Evolutionary conservation across 441 rosid genomes (phyloP), one percentile per base, ranked within the genome.

Genomic region (Populus hybrid): DNA sequence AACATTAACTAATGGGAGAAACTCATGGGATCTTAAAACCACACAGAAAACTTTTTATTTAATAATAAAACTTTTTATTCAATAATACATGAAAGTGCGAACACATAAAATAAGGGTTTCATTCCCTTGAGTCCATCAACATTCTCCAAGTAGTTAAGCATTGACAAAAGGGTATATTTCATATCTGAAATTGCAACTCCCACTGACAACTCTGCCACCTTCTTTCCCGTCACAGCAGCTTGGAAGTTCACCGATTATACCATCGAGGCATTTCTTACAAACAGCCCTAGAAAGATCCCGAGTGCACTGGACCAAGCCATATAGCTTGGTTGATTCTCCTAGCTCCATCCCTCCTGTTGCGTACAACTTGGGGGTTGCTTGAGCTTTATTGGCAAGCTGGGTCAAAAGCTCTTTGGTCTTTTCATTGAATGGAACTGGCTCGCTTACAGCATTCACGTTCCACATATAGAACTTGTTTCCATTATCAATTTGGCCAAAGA

Each of bases 401-500:
- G 76, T 75, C 72, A 94, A 42, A 76, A 90, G 69, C 40, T 85
- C 83, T 77, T 83, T 89, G 2, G 89, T 88, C 81, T 90, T 83
- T n/a, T 16, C 10, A 72, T 89, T 88, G 63, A 92, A 92, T 16
- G 76, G 11, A 14, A 11, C 53, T 3, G 90, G 85, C 7, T 87
- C 81, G 16, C 80, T 82, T 10, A 89, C 96, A 20, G 23, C 78
- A 20, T 63, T 73, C 69, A 84, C 68, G 77, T 90, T 92, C 87
- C 74, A 80, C 88, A 89, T 63, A 66, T 82, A 83, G 81, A 94
- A 83, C 83, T 63, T 89, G 85, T 91, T 86, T 56, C 50, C 67
- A 82, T 64, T 71, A 71, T 91, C 97, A 9, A 91, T 86, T 72
- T 78, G 81, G 1, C 92, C 91, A 0, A 91, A 90, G 88, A 94